Percentiles rank a stretch among this genome's conserved stretches.
Conservation (phyloP, 352 stramenopile species). For the Phytophthora pseudosyringae region DNA sequence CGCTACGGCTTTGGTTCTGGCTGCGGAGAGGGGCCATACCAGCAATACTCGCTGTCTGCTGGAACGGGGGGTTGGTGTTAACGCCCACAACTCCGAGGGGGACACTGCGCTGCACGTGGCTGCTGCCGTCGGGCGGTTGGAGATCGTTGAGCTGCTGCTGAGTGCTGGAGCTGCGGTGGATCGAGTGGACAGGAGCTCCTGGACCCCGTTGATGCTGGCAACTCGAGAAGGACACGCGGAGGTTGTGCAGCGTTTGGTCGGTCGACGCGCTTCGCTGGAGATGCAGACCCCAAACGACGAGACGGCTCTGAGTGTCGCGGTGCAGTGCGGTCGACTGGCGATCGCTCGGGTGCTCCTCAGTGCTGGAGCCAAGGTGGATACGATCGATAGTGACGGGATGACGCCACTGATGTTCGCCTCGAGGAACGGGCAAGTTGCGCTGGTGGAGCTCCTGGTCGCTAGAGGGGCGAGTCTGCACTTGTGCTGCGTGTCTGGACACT, state of each 20-base stretch:
- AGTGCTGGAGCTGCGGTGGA: conserved; percentile 25
- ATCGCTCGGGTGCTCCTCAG: conserved; percentile 21
- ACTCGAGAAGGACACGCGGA: conserved; percentile 19
- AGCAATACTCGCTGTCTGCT: conserved; percentile 35
- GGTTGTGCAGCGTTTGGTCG: conserved; percentile 19
- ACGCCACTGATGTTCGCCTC: conserved; percentile 35
- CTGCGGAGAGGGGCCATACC: conserved; percentile 21
- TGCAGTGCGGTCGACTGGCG: conserved; percentile 24
- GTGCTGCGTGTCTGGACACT: conserved; percentile 14
- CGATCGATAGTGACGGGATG: conserved; percentile 23
- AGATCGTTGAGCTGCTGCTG: conserved; percentile 30
- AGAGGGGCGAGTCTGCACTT: conserved; percentile 19
- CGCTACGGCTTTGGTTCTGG: conserved; percentile 20
- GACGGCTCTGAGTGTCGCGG: conserved; percentile 31
- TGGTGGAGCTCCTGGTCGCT: conserved; percentile 26
- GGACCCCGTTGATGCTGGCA: conserved; percentile 36
- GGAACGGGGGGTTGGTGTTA: conserved; percentile 25
- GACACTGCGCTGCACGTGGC: conserved; percentile 26
- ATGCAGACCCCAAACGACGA: conserved; percentile 19
- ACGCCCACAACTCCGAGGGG: conserved; percentile 14
- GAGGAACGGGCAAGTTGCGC: conserved; percentile 26
- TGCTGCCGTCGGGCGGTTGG: conserved; percentile 12
- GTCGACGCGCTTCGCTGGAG: conserved; percentile 17
- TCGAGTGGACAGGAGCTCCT: conserved; percentile 9
- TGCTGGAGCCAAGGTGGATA: conserved; percentile 22